A percentile compares a stretch with the other conserved stretches of the same genome.
These are phyloP conservation scores for Fusarium aywerte DNA, from an alignment of 2,329 filamentous ascomycete species.

Conservation along the genomic window DNA sequence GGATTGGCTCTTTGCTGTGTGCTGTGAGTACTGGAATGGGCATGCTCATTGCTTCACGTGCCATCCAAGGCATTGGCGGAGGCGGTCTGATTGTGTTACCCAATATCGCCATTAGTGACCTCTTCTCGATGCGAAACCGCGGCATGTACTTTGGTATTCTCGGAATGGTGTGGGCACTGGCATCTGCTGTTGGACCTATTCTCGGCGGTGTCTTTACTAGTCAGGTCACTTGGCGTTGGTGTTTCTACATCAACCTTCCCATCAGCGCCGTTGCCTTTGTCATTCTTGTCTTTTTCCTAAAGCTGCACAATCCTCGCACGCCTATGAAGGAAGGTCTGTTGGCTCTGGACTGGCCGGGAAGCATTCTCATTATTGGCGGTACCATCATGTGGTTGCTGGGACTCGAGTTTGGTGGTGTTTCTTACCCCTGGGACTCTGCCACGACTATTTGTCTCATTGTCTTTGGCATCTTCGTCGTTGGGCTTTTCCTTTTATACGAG, in stretches of 20 bases:
- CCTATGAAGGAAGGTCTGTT: constrained; percentile 69
- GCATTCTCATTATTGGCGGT: constrained; percentile 73
- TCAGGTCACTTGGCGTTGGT: constrained; percentile 75
- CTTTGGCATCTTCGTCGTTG: constrained; percentile 73
- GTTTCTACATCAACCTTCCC: constrained; percentile 72
- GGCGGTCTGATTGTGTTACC: constrained; percentile 69
- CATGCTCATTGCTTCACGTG: constrained; percentile 65
- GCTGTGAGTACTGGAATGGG: constrained; percentile 61
- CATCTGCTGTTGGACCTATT: constrained; percentile 72
- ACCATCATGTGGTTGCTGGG: constrained; percentile 89
- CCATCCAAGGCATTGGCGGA: constrained; percentile 67
- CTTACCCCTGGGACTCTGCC: constrained; percentile 78
- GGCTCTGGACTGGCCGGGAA: constrained; percentile 70
- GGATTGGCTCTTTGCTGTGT: constrained; percentile 65
- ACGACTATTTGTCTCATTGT: constrained; percentile 81
- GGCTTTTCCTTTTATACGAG: constrained; percentile 77
- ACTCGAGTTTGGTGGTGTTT: constrained; percentile 83
- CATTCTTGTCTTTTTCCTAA: constrained; percentile 69
- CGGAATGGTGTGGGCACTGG: constrained; percentile 71
- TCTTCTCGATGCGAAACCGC: constrained; percentile 63
- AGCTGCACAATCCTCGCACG: constrained; percentile 75
- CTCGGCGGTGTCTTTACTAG: constrained; percentile 75
- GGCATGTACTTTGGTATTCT: constrained; percentile 65
- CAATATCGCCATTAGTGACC: constrained; percentile 68
- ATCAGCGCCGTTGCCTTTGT: constrained; percentile 59